Conservation (phyloP, 768 basidiomycete species). For the Lactifluus echinatus region DNA sequence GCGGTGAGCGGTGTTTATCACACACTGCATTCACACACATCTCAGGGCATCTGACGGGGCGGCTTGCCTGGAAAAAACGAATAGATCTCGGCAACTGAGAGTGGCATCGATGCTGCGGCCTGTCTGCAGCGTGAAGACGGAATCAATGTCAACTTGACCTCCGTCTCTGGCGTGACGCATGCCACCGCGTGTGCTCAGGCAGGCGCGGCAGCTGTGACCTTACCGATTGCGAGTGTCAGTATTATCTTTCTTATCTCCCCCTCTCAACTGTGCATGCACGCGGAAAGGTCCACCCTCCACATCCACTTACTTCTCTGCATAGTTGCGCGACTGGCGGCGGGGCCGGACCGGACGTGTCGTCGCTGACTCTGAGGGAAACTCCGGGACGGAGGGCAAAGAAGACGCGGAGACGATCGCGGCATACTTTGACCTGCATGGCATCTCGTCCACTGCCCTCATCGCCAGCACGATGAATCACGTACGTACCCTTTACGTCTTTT, state of each 20-base stretch:
- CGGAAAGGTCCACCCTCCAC: neutral
- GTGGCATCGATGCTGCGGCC: constrained; percentile 41
- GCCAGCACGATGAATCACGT: constrained; percentile 6
- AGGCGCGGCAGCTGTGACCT: constrained; percentile 38
- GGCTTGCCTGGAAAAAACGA: neutral
- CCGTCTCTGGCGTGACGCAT: constrained; percentile 48
- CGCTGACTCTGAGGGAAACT: neutral
- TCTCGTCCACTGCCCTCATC: constrained; percentile 7
- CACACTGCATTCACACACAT: neutral
- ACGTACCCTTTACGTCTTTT: constrained; percentile 1
- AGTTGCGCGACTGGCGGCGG: constrained; percentile 15
- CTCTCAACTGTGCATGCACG: neutral
- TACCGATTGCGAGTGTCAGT: constrained; percentile 44
- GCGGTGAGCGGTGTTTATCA: constrained; percentile 33
- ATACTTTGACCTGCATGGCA: constrained; percentile 13
- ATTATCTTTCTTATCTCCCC: neutral
- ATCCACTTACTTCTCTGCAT: neutral
- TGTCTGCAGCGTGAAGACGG: constrained; percentile 30
- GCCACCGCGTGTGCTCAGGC: constrained; percentile 49
- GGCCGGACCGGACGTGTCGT: neutral
- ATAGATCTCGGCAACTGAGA: constrained; percentile 51
- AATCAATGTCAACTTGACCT: constrained; percentile 43
- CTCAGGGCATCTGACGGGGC: neutral
- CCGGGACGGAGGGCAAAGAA: neutral
- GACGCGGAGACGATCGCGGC: constrained; percentile 18